These are phyloP conservation scores for Heliosperma pusillum DNA, from an alignment of 148 eudicot species.

Conservation along the genomic window DNA sequence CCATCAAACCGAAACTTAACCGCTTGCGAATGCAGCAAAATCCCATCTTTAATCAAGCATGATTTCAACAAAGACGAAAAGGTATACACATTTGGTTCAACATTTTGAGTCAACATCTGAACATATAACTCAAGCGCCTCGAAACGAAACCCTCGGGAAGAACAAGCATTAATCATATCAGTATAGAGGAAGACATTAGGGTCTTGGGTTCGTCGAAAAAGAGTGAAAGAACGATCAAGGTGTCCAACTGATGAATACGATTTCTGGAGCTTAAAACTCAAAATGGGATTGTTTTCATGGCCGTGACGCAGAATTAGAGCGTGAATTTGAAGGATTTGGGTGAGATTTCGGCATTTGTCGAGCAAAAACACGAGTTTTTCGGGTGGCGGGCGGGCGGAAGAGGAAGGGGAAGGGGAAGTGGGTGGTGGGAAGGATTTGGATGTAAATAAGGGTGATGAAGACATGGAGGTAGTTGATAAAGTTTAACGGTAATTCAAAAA, in stretches of 20 bases:
- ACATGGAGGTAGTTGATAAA: constrained; percentile 17
- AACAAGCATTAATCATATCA: constrained; percentile 52
- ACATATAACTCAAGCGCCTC: constrained; percentile 46
- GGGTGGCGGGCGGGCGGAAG: constrained; percentile 31
- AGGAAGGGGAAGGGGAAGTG: constrained; percentile 17
- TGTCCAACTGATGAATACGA: constrained; percentile 52
- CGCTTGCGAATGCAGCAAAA: constrained; percentile 54
- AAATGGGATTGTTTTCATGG: constrained; percentile 44
- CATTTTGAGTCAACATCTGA: constrained; percentile 50
- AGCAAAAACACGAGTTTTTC: constrained; percentile 49
- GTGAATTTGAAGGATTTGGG: constrained; percentile 59
- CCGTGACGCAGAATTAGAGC: constrained; percentile 60
- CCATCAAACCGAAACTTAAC: constrained; percentile 46
- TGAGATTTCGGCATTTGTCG: constrained; percentile 37
- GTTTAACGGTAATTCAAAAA: constrained; percentile 13
- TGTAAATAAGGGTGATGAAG: constrained; percentile 23
- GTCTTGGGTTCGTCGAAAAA: constrained; percentile 38
- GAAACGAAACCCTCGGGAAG: constrained; percentile 30
- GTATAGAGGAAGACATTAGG: constrained; percentile 70
- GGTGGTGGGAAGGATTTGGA: constrained; percentile 21
- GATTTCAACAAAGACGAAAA: constrained; percentile 58
- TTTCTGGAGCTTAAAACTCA: constrained; percentile 79
- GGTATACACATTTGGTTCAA: constrained; percentile 72
- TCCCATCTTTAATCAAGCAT: constrained; percentile 38
- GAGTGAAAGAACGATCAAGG: constrained; percentile 41